These are phyloP conservation scores for Xerocomellus chrysenteron DNA, from an alignment of 768 basidiomycete species.

Conservation along the genomic window DNA sequence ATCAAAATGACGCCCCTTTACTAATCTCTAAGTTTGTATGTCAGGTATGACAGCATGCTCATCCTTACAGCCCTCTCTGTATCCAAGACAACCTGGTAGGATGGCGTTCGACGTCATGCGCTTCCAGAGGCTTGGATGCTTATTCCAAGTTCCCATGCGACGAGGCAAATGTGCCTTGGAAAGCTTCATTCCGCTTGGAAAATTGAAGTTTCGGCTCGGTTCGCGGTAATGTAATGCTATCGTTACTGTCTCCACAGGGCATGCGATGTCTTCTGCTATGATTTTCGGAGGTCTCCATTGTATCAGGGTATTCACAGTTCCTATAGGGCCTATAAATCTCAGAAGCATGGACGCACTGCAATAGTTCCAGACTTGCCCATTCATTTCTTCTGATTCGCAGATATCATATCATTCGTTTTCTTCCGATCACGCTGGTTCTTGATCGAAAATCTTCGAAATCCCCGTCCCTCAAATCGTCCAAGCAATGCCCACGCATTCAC, in stretches of 20 bases:
- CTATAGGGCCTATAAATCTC: constrained; percentile 4
- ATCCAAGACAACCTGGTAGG: no score
- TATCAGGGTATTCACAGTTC: background rate
- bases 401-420: background rate
- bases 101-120: no score
- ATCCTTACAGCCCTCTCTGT: no score
- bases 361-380: background rate
- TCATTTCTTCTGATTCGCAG: background rate
- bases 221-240: background rate
- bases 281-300: background rate
- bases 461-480: background rate
- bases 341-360: background rate
- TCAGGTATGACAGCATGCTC: no score
- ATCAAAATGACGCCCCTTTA: no score
- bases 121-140: no score
- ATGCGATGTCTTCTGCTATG: background rate
- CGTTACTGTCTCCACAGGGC: background rate
- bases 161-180: no score
- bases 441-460: background rate
- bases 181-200: no score
- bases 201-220: background rate
- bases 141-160: no score
- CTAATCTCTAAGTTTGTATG: no score
- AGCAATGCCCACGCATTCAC: constrained; percentile 1
- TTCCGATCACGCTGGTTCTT: constrained; percentile 9